phyloP scores from a whole-genome alignment of 2,329 filamentous ascomycete species.

The Celoporthe dispersa region DNA sequence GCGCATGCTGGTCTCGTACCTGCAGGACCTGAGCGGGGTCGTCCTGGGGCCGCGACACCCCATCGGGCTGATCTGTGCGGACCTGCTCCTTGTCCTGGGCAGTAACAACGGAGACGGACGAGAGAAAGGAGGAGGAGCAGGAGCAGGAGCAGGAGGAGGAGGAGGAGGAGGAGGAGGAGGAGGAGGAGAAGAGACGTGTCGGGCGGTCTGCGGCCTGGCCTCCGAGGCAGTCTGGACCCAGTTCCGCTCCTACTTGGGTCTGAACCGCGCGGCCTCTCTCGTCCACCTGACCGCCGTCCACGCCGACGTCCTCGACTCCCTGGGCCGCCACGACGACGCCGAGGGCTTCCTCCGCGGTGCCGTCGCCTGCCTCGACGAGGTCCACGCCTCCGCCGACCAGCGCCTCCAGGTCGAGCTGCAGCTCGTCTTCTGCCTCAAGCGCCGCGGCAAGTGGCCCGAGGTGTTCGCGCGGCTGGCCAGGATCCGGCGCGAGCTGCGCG shows the following conservation, averaged over 20 bases:
- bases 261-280: slow-evolving; percentile 2
- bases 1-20: slow-evolving; percentile 18
- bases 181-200: not conserved
- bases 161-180: not conserved
- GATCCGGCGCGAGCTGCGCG: slow-evolving; percentile 14
- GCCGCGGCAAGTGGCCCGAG: slow-evolving; percentile 20
- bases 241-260: slow-evolving; percentile 17
- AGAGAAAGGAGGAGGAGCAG: no score
- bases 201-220: slow-evolving; percentile 17
- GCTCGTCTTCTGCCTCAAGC: slow-evolving; percentile 21
- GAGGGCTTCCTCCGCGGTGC: slow-evolving; percentile 18
- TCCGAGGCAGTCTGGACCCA: slow-evolving; percentile 21
- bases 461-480: slow-evolving; percentile 13
- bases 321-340: slow-evolving; percentile 18
- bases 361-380: slow-evolving; percentile 1
- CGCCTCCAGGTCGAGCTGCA: slow-evolving; percentile 24
- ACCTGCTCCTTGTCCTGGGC: not conserved
- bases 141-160: no score
- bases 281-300: slow-evolving; percentile 18
- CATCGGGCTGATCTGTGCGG: slow-evolving; percentile 12
- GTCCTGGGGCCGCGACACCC: slow-evolving; percentile 16
- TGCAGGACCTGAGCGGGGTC: slow-evolving; percentile 18
- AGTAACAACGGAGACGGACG: not conserved
- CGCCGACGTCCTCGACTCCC: slow-evolving; percentile 22
- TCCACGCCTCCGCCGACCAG: slow-evolving; percentile 3